Percentiles rank a stretch among this genome's conserved stretches.
phyloP scores from a whole-genome alignment of 2,329 filamentous ascomycete species.

The Hawksworthiomyces lignivorus region DNA sequence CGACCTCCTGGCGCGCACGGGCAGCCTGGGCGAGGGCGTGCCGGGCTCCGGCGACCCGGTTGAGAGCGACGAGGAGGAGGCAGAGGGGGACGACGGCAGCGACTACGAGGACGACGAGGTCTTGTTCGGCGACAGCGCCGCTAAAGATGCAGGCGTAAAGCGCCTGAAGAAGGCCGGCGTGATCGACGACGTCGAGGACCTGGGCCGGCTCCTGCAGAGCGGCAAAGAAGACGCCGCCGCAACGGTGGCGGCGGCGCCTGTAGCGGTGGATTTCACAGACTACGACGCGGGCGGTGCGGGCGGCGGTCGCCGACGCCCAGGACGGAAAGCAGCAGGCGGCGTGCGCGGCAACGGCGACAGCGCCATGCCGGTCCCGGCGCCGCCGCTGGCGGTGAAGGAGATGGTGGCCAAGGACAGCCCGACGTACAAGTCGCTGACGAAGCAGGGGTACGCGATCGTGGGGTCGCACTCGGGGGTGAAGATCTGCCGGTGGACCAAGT shows the following conservation, averaged over 20 bases:
- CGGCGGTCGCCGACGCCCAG: slow-evolving; percentile 17
- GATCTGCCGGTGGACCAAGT: slow-evolving; percentile 98
- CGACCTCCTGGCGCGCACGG: slow-evolving; percentile 51
- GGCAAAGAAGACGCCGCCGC: slow-evolving; percentile 29
- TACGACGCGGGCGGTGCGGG: slow-evolving; percentile 33
- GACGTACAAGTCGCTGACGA: slow-evolving; percentile 81
- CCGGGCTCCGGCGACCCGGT: slow-evolving; percentile 73
- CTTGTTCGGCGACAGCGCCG: slow-evolving; percentile 39
- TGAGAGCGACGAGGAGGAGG: slow-evolving; percentile 63
- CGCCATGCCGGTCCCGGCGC: slow-evolving; percentile 25
- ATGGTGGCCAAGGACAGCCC: slow-evolving; percentile 93
- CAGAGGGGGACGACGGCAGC: slow-evolving; percentile 57
- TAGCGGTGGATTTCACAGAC: slow-evolving; percentile 84
- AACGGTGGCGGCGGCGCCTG: slow-evolving; percentile 32
- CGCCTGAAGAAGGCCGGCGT: slow-evolving; percentile 37
- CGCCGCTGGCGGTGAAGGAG: slow-evolving; percentile 57
- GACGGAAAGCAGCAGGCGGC: slow-evolving; percentile 22
- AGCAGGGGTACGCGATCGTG: slow-evolving; percentile 93
- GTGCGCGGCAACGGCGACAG: too few relatives aligned
- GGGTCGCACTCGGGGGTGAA: slow-evolving; percentile 95
- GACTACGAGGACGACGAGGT: slow-evolving; percentile 44
- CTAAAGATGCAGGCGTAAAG: slow-evolving; percentile 25
- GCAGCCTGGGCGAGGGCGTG: slow-evolving; percentile 56
- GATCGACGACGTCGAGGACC: slow-evolving; percentile 77
- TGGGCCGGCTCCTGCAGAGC: slow-evolving; percentile 57